These are phyloP conservation scores for Biscogniauxia marginata DNA, from an alignment of 2,329 filamentous ascomycete genomes.

Conservation along the genomic window DNA sequence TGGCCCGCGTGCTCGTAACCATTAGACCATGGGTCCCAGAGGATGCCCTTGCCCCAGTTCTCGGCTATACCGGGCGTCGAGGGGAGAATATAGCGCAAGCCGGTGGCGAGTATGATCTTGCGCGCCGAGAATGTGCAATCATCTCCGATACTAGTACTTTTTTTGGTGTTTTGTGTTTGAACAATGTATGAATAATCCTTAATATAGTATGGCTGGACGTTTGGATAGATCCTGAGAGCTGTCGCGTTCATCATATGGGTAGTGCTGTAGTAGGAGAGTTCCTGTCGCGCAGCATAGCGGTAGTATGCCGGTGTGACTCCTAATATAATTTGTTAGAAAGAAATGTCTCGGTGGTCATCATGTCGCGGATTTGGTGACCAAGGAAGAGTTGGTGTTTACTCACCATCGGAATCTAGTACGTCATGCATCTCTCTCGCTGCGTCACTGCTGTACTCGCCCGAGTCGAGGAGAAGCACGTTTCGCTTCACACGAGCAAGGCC, in stretches of 20 bases:
- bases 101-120: conserved; percentile 58
- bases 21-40: conserved; percentile 66
- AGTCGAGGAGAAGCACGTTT: conserved; percentile 56
- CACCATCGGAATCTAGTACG: conserved; percentile 59
- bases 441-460: conserved; percentile 56
- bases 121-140: conserved; percentile 42
- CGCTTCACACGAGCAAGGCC: conserved; percentile 58
- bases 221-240: conserved; percentile 47
- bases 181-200: too few relatives aligned
- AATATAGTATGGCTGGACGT: too few relatives aligned
- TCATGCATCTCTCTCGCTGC: conserved; percentile 60
- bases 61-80: conserved; percentile 52
- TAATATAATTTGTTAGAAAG: conserved; percentile 28
- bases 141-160: conserved; percentile 11
- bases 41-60: conserved; percentile 59
- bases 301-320: conserved; percentile 55
- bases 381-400: neutral
- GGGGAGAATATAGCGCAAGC: conserved; percentile 54
- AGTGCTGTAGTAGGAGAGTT: conserved; percentile 51
- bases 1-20: conserved; percentile 62
- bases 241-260: conserved; percentile 51
- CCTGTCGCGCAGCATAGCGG: conserved; percentile 51
- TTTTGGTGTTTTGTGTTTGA: too few relatives aligned
- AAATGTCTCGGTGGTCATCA: too few relatives aligned
- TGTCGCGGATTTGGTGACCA: neutral